A percentile compares a stretch with the other conserved stretches of the same genome.
phyloP scores from a whole-genome alignment of 78 protist species.

The Dictyostelium purpureum region DNA sequence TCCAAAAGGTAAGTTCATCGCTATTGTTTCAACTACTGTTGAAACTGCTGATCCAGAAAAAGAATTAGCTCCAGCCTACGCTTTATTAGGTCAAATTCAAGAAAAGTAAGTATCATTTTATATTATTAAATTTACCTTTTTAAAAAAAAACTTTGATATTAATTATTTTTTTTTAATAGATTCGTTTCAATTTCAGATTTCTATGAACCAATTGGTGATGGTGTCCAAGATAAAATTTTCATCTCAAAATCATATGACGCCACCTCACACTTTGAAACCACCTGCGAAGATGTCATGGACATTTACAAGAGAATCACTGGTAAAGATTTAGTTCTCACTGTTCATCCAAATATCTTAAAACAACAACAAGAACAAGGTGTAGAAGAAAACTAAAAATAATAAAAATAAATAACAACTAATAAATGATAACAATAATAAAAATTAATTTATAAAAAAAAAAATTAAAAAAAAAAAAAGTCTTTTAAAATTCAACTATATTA shows the following conservation, averaged over 20 bases:
- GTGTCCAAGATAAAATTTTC: slow-evolving; percentile 81
- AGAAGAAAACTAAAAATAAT: background rate
- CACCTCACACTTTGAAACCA: slow-evolving; percentile 94
- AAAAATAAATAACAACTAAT: background rate
- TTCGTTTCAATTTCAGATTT: slow-evolving; percentile 77
- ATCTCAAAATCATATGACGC: slow-evolving; percentile 92
- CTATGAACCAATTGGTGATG: slow-evolving; percentile 89
- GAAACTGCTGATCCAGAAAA: slow-evolving; percentile 94
- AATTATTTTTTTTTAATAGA: background rate
- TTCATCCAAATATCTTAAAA: slow-evolving; percentile 39
- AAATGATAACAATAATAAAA: background rate
- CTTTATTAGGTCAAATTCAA: slow-evolving; percentile 89
- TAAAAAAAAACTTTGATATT: background rate
- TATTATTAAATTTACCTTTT: background rate
- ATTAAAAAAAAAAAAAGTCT: background rate
- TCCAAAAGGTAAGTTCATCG: slow-evolving; percentile 95
- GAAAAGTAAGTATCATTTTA: slow-evolving; percentile 74
- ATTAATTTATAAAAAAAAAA: background rate
- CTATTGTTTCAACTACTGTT: slow-evolving; percentile 93
- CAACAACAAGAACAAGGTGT: slow-evolving; percentile 35
- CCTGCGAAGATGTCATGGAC: slow-evolving; percentile 87
- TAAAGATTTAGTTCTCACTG: slow-evolving; percentile 76
- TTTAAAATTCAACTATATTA: background rate
- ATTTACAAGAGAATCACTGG: slow-evolving; percentile 87
- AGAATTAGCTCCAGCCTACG: slow-evolving; percentile 94